phyloP scores from a whole-genome alignment of 202 grass and related monocot species.

The Carex arenaria region DNA sequence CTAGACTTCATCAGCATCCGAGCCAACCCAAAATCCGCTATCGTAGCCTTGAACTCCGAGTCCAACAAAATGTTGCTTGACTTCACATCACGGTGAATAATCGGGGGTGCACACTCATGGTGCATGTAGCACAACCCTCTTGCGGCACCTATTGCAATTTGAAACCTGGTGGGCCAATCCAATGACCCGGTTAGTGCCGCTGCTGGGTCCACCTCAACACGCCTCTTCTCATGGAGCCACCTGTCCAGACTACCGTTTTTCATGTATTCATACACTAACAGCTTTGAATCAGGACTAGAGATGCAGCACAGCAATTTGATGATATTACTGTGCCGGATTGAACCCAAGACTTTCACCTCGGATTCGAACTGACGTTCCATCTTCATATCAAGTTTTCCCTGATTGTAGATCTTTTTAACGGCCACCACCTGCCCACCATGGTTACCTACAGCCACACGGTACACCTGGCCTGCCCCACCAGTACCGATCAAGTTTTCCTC shows the following conservation, averaged over 20 bases:
- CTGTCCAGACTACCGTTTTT: slow-evolving; percentile 52
- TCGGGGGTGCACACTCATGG: slow-evolving; percentile 32
- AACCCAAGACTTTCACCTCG: slow-evolving; percentile 53
- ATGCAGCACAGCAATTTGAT: slow-evolving; percentile 64
- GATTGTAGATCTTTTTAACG: slow-evolving; percentile 44
- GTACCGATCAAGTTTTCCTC: slow-evolving; percentile 47
- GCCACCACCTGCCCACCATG: slow-evolving; percentile 22
- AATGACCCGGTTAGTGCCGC: neutral
- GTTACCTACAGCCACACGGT: slow-evolving; percentile 31
- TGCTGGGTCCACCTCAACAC: neutral
- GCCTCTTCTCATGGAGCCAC: slow-evolving; percentile 38
- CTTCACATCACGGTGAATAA: slow-evolving; percentile 78
- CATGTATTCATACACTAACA: slow-evolving; percentile 74
- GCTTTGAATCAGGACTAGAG: slow-evolving; percentile 29
- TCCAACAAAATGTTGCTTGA: slow-evolving; percentile 86
- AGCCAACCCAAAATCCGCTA: slow-evolving; percentile 67
- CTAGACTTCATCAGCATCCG: slow-evolving; percentile 42
- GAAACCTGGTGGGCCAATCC: slow-evolving; percentile 51
- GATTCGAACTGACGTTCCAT: slow-evolving; percentile 37
- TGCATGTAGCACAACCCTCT: slow-evolving; percentile 69
- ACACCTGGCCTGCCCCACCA: slow-evolving; percentile 59
- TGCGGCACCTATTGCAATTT: slow-evolving; percentile 43
- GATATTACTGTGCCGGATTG: slow-evolving; percentile 56
- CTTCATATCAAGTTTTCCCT: slow-evolving; percentile 35
- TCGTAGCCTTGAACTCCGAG: slow-evolving; percentile 35